phyloP scores from a whole-genome alignment of 306 rosid species.

The Rosa multiflora region DNA sequence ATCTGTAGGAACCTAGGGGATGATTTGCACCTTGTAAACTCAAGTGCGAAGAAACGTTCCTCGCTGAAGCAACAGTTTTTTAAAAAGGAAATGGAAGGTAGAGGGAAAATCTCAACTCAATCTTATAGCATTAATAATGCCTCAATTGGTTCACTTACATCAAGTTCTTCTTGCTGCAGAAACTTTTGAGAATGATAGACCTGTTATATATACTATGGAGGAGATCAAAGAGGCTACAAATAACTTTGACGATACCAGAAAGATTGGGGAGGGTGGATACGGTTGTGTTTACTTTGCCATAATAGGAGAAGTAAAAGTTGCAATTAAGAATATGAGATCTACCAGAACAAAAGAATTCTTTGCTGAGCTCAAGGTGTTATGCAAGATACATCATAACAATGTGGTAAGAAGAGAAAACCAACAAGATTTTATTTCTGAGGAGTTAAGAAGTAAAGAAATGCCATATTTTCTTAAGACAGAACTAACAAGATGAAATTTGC shows the following conservation, averaged over 20 bases:
- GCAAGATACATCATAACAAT: slow-evolving; percentile 42
- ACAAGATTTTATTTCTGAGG: neutral
- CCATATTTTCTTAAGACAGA: neutral
- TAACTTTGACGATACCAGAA: slow-evolving; percentile 19
- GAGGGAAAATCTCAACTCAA: neutral
- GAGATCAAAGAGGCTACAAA: slow-evolving; percentile 12
- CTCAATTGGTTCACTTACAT: neutral
- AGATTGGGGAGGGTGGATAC: slow-evolving; percentile 24
- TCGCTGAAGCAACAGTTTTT: slow-evolving; percentile 16
- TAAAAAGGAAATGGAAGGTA: slow-evolving; percentile 25
- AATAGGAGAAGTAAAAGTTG: slow-evolving; percentile 39
- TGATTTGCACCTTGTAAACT: neutral
- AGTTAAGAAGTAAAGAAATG: neutral
- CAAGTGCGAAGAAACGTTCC: neutral
- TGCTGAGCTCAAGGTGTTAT: slow-evolving; percentile 61
- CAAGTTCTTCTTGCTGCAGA: slow-evolving; percentile 14
- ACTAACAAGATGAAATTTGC: neutral
- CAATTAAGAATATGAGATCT: slow-evolving; percentile 65
- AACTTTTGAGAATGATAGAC: slow-evolving; percentile 19
- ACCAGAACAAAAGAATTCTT: slow-evolving; percentile 56
- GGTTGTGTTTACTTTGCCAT: slow-evolving; percentile 17
- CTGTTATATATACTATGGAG: slow-evolving; percentile 20
- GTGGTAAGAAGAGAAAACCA: slow-evolving; percentile 34
- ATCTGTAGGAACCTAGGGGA: slow-evolving; percentile 4
- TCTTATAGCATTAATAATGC: neutral